Base-by-base conservation (phyloP, 768 basidiomycete species). In the Punctularia strigosozonata region DNA sequence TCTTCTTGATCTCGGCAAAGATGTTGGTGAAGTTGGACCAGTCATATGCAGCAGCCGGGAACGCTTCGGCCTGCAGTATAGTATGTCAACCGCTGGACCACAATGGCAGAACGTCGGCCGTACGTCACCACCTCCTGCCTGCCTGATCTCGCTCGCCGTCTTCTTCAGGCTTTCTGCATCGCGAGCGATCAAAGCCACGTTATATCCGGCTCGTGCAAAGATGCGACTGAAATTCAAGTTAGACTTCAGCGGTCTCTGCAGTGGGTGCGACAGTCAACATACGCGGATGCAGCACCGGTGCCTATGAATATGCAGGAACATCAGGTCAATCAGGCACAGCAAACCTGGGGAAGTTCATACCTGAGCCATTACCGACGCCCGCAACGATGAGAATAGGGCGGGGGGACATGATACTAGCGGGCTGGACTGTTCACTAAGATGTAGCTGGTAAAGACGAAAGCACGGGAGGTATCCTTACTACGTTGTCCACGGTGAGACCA, bases 121-220 rank as follows among this genome's bases (percentile, higher is more conserved):
- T 76, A n/a, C n/a, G n/a, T n/a, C n/a, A n/a, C n/a, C 65, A 36
- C 78, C 80, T n/a, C 79, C 78, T 6, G 59, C 48, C 8, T 57
- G 44, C 37, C 66, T 77, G 31, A 85, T 66, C 41, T 76, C 72
- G 13, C 63, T 54, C 8, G 77, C 69, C 4, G 80, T 56, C 20
- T 58, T 61, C 33, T 69, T 57, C n/a, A 82, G 62, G 17, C 66
- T 51, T 14, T 70, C 69, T 2, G 62, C 50, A 12, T 74, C 71
- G 34, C 80, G 65, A 10, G 80, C 77, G 25, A 84, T 63, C 31
- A 85, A 58, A 1, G 80, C 82, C 23, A 83, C 66, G 31, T 64
- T 71, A 50, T 81, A 84, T 1, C 80, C 80, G 22, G 69, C 57
- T 49, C 71, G 72, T 5, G 73, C 65, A 43, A 80, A 79, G 13